Evolutionary conservation across 1,284 basidiomycete species (phyloP), one percentile per base, ranked within the genome.

Genomic region (Leccinum huronense): DNA sequence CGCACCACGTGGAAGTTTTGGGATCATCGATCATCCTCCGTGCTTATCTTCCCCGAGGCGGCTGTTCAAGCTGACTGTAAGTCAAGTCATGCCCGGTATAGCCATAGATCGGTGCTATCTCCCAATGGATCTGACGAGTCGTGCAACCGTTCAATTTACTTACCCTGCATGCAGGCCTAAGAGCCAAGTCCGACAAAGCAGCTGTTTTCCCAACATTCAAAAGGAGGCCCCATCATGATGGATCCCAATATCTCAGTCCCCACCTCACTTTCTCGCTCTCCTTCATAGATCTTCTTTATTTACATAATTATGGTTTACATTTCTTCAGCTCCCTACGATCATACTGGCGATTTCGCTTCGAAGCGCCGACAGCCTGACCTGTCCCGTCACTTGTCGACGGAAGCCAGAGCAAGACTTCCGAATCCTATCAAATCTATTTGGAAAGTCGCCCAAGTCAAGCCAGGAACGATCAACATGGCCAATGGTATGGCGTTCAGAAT

Each of bases 381-480:
- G 3, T 68, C 72, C 11, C 74, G 72, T 16, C 74, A 75, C 54
- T 62, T 75, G 55, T 75, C 73, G 1, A 65, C 66, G n/a, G 75
- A 75, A 59, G 73, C 73, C 19, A 66, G 72, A n/a, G 68, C 72
- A 1, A 66, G 74, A 30, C 73, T 73, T 8, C 73, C 73, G 3
- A 75, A 75, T 55, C 73, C 73, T 7, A 75, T 75, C 62, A 75
- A 75, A 60, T 58, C 73, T n/a, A 75, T 75, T 10, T 75, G 73
- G 73, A 75, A 75, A 57, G 73, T 54, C 14, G 73, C 73, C 14
- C 73, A 75, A 60, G 73, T 77, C 34, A 77, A 74, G 60, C 63
- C 75, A 2, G 73, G 73, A n/a, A 75, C 75, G 36, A 77, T 75
- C 62, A 75, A 75, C 66, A 75, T 75, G 73, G 73, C 75, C 23